Conservation (phyloP, 106 monocot species). For the Posidonia australis region DNA sequence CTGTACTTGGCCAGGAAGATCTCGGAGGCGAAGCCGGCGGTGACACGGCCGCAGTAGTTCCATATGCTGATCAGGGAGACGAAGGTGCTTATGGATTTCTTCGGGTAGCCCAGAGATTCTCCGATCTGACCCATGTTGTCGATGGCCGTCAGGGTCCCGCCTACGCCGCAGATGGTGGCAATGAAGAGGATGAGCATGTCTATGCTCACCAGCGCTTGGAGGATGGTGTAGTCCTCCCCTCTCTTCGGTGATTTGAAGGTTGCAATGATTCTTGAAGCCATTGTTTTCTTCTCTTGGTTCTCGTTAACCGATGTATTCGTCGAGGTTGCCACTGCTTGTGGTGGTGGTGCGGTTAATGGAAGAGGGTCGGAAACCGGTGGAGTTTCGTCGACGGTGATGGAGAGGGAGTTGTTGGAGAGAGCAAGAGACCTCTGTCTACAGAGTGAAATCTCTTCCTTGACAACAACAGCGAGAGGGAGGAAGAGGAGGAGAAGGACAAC, state of each 20-base stretch:
- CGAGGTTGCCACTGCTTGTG: not conserved
- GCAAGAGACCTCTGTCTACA: not conserved
- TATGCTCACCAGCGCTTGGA: conserved; percentile 21
- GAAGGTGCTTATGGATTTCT: conserved; percentile 49
- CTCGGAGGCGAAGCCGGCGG: conserved; percentile 62
- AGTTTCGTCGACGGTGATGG: too few relatives aligned
- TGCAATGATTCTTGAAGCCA: not conserved
- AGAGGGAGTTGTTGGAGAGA: not conserved
- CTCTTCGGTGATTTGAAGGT: conserved; percentile 1
- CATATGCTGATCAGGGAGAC: conserved; percentile 86
- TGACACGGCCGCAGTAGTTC: conserved; percentile 49
- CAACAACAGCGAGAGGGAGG: not conserved
- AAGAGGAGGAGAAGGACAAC: not conserved
- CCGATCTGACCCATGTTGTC: conserved; percentile 73
- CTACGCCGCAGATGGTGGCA: conserved; percentile 39
- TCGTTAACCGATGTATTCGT: too few relatives aligned
- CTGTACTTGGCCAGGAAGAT: conserved; percentile 38
- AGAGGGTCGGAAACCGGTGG: not conserved
- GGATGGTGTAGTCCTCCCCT: conserved; percentile 19
- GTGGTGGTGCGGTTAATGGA: not conserved
- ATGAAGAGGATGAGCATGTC: conserved; percentile 54
- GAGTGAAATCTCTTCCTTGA: conserved; percentile 1
- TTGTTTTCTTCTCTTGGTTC: not conserved
- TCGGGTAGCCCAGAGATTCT: conserved; percentile 43
- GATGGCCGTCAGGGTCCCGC: conserved; percentile 51